Percentiles rank a stretch among this genome's conserved stretches.
Conservation (phyloP, 441 rosid genomes). For the Gossypium davidsonii region DNA sequence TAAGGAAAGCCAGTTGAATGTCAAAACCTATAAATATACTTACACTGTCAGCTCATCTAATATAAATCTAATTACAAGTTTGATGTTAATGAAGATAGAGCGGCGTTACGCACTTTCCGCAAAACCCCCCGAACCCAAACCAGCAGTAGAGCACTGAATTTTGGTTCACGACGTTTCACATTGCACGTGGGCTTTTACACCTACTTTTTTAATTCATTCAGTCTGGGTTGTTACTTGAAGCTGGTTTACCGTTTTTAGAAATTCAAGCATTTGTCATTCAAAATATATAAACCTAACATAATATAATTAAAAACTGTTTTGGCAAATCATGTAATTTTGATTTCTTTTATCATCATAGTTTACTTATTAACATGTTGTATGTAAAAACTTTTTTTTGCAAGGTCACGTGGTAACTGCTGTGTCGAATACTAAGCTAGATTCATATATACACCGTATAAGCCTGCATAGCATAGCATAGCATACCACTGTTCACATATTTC, state of each 20-base stretch:
- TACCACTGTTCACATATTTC: background rate
- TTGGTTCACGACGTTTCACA: slow-evolving; percentile 4
- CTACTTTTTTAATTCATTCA: background rate
- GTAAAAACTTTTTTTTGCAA: too few species aligned
- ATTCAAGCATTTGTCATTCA: background rate
- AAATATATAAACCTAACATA: too few species aligned
- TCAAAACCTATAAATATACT: too few species aligned
- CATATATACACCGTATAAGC: background rate
- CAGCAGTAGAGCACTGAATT: background rate
- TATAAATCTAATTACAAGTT: background rate
- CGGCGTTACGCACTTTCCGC: background rate
- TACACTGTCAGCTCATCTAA: background rate
- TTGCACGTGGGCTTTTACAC: background rate
- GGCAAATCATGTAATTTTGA: too few species aligned
- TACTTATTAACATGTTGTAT: too few species aligned
- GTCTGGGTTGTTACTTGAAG: background rate
- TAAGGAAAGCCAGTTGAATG: too few species aligned
- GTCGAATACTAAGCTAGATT: too few species aligned
- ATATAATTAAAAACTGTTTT: too few species aligned
- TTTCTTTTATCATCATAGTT: too few species aligned
- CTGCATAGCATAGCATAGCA: background rate
- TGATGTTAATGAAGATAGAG: too few species aligned
- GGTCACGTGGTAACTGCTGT: too few species aligned
- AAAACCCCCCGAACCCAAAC: background rate
- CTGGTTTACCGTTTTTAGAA: background rate